Evolutionary conservation across 345 rosid species (phyloP).

Genomic region (Eucalyptus shirleyi): DNA sequence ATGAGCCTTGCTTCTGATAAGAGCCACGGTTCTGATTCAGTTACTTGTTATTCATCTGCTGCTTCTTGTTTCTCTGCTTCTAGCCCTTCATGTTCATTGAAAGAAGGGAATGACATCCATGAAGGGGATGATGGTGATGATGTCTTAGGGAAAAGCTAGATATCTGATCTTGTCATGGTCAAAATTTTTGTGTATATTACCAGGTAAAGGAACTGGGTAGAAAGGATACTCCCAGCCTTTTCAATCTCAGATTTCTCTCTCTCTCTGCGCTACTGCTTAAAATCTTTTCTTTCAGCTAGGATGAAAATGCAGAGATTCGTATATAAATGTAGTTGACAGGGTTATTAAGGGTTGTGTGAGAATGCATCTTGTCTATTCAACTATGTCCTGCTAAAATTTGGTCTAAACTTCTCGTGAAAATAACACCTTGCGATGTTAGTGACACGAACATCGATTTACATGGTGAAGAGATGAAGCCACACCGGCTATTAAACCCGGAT

Average conservation of each 20-base stretch:
- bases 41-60: slow-evolving; percentile 32
- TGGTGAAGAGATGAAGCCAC: not conserved
- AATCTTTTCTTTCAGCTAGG: not conserved
- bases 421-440: not conserved
- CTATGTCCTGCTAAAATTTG: not conserved
- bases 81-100: slow-evolving; percentile 5
- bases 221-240: not conserved
- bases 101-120: not conserved
- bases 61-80: slow-evolving; percentile 22
- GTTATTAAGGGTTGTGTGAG: not conserved
- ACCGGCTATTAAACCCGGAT: not conserved
- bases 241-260: not conserved
- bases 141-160: not conserved
- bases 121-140: not conserved
- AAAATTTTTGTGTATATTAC: not conserved
- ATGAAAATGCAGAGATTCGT: not conserved
- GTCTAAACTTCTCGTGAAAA: not conserved
- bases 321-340: not conserved
- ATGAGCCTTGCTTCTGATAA: slow-evolving; percentile 8
- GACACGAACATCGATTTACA: not conserved
- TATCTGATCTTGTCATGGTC: not conserved
- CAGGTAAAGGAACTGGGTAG: not conserved
- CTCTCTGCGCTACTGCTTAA: not conserved
- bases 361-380: not conserved
- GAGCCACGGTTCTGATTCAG: not conserved